Base-by-base conservation (phyloP, 2,329 filamentous ascomycete species). In the Neophaeococcomyces aloes region DNA sequence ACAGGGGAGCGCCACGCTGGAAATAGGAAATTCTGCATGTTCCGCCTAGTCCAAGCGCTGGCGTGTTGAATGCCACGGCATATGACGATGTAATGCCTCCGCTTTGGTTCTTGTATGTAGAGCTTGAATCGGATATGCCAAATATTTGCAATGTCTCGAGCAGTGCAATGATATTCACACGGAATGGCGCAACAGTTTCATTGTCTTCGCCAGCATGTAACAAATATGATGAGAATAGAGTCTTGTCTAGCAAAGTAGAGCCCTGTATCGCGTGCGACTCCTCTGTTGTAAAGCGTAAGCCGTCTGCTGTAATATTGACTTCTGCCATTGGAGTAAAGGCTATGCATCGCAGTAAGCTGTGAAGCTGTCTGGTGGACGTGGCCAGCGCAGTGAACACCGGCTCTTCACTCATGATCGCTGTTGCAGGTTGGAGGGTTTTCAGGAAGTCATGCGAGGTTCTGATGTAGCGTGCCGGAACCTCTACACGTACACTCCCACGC, bases 91-190 rank as follows among this genome's bases (percentile, higher is more conserved):
- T 67, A 38, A 56, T 52, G 29, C 51, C 53, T 17, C 48, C 49
- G 34, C 53, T 46, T 29, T 46, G 43, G 30, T 54, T 55, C 36
- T 49, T 55, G n/a, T 60, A 60, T 13, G 59, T 74, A 67, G 50
- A 75, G 68, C 70, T 53, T 4, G 76, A 68, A 11, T 78, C 71
- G 52, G 85, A 83, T 35, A 88, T 76, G 38, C 86, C 86, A 57
- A 98, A 94, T 38, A 98, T 96, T 58, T 95, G 89, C 6, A 98
- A 73, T 0, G 89, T 94, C 65, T 96, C 91, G 42, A 98, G 76
- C 2, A 98, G 75, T 14, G 89, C 85, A 3, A 81, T 74, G 7
- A 98, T 75, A 2, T 87, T 91, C 51, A 96, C 81, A 59, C 93
- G 82, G 59, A 98, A 98, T 40, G 75, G 76, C 6, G 85, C 80